Base-by-base conservation (phyloP, 2,329 filamentous ascomycete species). In the Fusarium sp. region DNA sequence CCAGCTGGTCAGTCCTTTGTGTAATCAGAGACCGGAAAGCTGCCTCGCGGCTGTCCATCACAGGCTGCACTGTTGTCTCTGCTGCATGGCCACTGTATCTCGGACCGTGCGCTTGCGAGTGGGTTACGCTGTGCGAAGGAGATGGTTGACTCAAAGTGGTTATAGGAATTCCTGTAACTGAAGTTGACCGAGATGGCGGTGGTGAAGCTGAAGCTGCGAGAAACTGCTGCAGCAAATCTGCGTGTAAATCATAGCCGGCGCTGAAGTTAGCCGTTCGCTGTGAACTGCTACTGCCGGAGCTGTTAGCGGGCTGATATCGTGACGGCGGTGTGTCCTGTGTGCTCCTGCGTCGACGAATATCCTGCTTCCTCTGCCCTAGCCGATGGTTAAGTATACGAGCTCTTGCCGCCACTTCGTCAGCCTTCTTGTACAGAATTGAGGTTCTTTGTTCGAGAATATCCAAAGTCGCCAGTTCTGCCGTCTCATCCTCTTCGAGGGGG, bases 361-460 rank as follows among this genome's bases (percentile, higher is more conserved):
- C 80, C 28, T 79, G 77, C 42, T 75, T 81, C 41, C 81, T 77
- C 44, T 81, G 76, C 6, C 79, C 80, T 56, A 97, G 84, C 48
- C 93, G 90, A 79, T 96, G 94, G 75, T 95, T 95, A 24, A 97
- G 88, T 80, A 96, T 93, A 44, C 94, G 89, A 18, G 94, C 86
- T 73, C 84, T 84, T 38, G 84, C 82, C 22, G 87, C 87, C 22
- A 89, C 91, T 84, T 94, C 92, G 79, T 97, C 94, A 8, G 94
- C 94, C 78, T 92, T 90, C 79, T 94, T 94, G 75, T 93, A 94
- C 48, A 97, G 89, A 74, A 93, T 88, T 42, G 90, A 90, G 41
- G 97, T 85, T 70, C 94, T 92, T 81, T 92, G 90, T 82, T 97
- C 94, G 35, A 97, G 82, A 57, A 97, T 95, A 77, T 96, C 94